Base-by-base conservation (phyloP, 441 rosid species). In the Hura crepitans region DNA sequence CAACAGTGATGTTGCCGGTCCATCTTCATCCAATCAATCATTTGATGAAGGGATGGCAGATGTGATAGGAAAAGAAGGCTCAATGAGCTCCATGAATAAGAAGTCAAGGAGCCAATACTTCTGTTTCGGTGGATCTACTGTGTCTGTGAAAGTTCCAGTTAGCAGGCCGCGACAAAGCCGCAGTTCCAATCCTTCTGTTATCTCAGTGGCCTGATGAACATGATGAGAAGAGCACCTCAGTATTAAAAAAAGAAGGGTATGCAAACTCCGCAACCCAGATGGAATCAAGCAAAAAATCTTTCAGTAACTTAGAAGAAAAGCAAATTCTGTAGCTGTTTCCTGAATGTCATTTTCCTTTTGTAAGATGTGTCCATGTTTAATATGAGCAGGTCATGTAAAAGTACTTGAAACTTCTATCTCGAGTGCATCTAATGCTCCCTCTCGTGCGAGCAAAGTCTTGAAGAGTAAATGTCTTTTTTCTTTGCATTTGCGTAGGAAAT, bases 91-190 rank as follows among this genome's bases (percentile, higher is more conserved):
- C 30, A 62, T 70, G 59, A 83, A 81, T 33, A 74, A 65, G 76
- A 87, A 74, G 70, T 53, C 75, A 49, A 87, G 84, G 76, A 86
- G 86, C 43, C 89, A 82, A 66, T 91, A 85, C 81, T 91, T 87
- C 77, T 94, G 98, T 71, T 88, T 89, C 17, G 92, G 93, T 28
- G 79, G 78, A 45, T 80, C 93, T 22, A 78, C 82, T 30, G 70
- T 89, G 65, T 77, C 90, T 1, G 85, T 83, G 22, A 84, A 80
- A 72, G 82, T 75, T 17, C 84, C 86, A 2, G 79, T 75, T 14
- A 76, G 74, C 78, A 75, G 82, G 79, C 81, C 69, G 27, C 75
- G 80, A n/a, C 81, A 68, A 39, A 80, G 75, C 79, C 85, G 77
- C 57, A 72, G 66, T 76, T 69, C 62, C 59, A 79, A 72, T 69